These are phyloP conservation scores for Saccharomyces hybrid DNA, from an alignment of 1,139 yeast species.

Conservation along the genomic window DNA sequence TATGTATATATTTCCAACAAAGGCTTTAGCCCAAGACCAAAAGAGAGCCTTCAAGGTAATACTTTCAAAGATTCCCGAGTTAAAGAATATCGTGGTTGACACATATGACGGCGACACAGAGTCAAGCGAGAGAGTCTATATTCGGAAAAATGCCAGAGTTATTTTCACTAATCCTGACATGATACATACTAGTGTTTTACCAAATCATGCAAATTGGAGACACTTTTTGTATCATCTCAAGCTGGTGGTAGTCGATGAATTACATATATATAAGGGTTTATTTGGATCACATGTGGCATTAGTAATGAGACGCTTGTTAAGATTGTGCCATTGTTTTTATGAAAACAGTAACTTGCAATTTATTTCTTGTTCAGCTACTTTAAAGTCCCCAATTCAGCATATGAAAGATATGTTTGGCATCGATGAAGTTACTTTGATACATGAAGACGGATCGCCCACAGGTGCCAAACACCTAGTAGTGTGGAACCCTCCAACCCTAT, in stretches of 20 bases:
- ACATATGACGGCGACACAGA: slow-evolving; percentile 95
- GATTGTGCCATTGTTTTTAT: slow-evolving; percentile 46
- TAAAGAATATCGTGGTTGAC: slow-evolving; percentile 40
- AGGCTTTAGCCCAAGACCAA: slow-evolving; percentile 96
- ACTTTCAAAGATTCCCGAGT: slow-evolving; percentile 39
- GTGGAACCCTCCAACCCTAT: slow-evolving; percentile 66
- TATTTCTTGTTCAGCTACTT: slow-evolving; percentile 90
- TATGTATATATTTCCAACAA: slow-evolving; percentile 87
- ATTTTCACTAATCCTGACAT: slow-evolving; percentile 94
- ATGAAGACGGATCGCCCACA: slow-evolving; percentile 80
- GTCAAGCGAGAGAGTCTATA: slow-evolving; percentile 40
- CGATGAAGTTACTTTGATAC: slow-evolving; percentile 44
- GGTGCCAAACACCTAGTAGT: slow-evolving; percentile 67
- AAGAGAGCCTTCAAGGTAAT: slow-evolving; percentile 63
- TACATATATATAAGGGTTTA: slow-evolving; percentile 81
- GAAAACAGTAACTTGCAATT: slow-evolving; percentile 51
- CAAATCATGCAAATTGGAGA: slow-evolving; percentile 67
- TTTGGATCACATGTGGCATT: slow-evolving; percentile 90
- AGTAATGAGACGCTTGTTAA: slow-evolving; percentile 66
- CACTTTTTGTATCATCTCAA: slow-evolving; percentile 55
- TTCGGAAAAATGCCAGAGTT: slow-evolving; percentile 61
- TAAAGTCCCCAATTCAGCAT: slow-evolving; percentile 61
- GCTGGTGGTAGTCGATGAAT: slow-evolving; percentile 79
- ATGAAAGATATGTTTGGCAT: slow-evolving; percentile 70
- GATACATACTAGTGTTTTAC: slow-evolving; percentile 76